phyloP scores from a whole-genome alignment of 2,329 filamentous ascomycete genomes.

The Sphaerulina populicola region DNA sequence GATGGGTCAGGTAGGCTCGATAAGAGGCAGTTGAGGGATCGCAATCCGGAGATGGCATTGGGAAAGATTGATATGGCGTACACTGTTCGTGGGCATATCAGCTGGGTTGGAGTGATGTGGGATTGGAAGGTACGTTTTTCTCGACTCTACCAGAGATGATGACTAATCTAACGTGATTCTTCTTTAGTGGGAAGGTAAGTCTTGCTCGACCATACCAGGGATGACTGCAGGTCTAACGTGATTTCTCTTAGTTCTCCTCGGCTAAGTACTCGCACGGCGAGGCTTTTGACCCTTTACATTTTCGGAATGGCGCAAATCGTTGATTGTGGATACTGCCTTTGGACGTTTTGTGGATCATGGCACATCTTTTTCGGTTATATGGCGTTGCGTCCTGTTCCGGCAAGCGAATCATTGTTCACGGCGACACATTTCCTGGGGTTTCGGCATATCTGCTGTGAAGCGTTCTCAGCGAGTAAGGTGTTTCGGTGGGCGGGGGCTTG shows the following conservation, averaged over 20 bases:
- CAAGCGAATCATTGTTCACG: neutral
- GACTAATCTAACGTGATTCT: neutral
- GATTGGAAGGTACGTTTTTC: conserved; percentile 56
- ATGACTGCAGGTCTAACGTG: neutral
- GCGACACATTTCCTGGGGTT: neutral
- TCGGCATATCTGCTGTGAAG: conserved; percentile 1
- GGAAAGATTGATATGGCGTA: conserved; percentile 40
- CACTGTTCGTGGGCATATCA: conserved; percentile 57
- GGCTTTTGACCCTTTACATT: too few species aligned
- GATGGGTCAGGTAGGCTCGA: conserved; percentile 7
- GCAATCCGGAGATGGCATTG: conserved; percentile 5
- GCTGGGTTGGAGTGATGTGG: conserved; percentile 65
- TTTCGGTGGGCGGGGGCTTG: neutral
- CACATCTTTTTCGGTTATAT: neutral
- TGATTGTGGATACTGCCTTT: neutral
- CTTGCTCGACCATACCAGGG: conserved; percentile 1
- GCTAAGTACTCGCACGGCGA: neutral
- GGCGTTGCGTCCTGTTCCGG: neutral
- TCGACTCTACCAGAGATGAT: neutral
- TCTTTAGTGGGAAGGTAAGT: conserved; percentile 52
- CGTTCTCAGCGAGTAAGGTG: conserved; percentile 4
- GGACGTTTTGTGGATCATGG: neutral
- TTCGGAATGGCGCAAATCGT: neutral
- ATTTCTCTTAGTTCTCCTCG: conserved; percentile 6
- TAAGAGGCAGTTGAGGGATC: neutral